A percentile compares a stretch with the other conserved stretches of the same genome.
These are phyloP conservation scores for Beauveria asiatica DNA, from an alignment of 2,329 filamentous ascomycete genomes.

Conservation along the genomic window DNA sequence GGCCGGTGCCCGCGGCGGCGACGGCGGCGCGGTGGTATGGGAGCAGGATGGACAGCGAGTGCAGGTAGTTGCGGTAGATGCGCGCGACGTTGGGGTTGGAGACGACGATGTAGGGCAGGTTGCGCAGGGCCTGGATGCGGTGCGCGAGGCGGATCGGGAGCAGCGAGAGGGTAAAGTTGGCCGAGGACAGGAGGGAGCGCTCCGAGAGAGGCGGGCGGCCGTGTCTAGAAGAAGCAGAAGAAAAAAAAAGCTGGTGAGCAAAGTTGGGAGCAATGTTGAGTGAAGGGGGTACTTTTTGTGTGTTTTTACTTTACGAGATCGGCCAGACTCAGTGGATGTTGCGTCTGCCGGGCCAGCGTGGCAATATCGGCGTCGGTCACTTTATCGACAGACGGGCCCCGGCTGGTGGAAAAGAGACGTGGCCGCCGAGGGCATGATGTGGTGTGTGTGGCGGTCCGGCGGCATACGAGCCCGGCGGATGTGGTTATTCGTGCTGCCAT, in stretches of 20 bases:
- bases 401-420: conserved; percentile 11
- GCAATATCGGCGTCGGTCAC: conserved; percentile 69
- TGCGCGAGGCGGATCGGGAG: conserved; percentile 88
- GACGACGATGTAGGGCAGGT: conserved; percentile 94
- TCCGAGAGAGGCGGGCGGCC: conserved; percentile 79
- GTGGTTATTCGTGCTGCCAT: conserved; percentile 15
- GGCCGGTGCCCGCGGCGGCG: conserved; percentile 26
- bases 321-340: conserved; percentile 74
- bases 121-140: conserved; percentile 85
- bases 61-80: conserved; percentile 94
- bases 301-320: conserved; percentile 74
- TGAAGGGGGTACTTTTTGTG: conserved; percentile 19
- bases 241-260: not conserved
- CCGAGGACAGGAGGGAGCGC: conserved; percentile 73
- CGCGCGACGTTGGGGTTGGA: conserved; percentile 92
- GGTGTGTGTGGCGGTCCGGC: not conserved
- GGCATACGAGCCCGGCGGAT: conserved; percentile 10
- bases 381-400: conserved; percentile 14
- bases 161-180: conserved; percentile 90
- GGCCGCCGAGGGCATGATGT: not conserved
- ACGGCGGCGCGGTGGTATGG: conserved; percentile 58
- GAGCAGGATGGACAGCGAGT: conserved; percentile 82
- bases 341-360: conserved; percentile 64
- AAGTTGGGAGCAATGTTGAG: too few species aligned
- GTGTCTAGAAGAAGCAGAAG: conserved; percentile 34